Base-by-base conservation (phyloP, 805 yeast genomes). In the Wickerhamiella domercqiae region DNA sequence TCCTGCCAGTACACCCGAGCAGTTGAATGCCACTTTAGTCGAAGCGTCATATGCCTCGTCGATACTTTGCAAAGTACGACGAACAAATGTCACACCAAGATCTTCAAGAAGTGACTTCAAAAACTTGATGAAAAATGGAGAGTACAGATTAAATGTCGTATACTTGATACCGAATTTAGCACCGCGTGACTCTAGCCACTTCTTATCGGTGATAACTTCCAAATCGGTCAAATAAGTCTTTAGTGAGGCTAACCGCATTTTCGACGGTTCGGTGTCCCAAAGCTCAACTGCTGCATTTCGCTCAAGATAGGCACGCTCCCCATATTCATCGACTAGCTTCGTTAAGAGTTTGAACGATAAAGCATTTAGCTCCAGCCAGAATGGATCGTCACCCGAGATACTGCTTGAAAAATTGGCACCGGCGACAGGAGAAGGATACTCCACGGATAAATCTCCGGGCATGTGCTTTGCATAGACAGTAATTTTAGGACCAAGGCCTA, bases 371-470 rank as follows among this genome's bases (percentile, higher is more conserved):
- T 51, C 52, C 36, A 75, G 47, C 0, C 70, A 62, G n/a, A 57
- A 62, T 2, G 54, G 54, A 45, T 74, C 79, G 41, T 67, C 64
- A 2, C 75, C 78, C 0, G 80, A 67, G 34, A 77, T 75, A 13
- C 32, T 43, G 43, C 70, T 62, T 2, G 74, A 66, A 49, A 71
- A 71, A 50, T 72, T 71, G 5, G 73, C 77, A 19, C 78, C 78
- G 0, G 93, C 93, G 70, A 78, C 77, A 0, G 93, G 93, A 0
- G 86, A 77, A 1, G 93, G 74, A 54, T 76, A 81, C 35, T 70
- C 63, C 40, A 70, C 70, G 3, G 83, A 73, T 45, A 72, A 77
- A 50, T 81, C 93, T 3, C 93, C 93, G 2, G 93, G 93, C 28
- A 75, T 55, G 47, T 66, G 69, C 49, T 77, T 70, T 5, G 81